phyloP scores from a whole-genome alignment of 305 asterid species.

The Solanum hybrid region DNA sequence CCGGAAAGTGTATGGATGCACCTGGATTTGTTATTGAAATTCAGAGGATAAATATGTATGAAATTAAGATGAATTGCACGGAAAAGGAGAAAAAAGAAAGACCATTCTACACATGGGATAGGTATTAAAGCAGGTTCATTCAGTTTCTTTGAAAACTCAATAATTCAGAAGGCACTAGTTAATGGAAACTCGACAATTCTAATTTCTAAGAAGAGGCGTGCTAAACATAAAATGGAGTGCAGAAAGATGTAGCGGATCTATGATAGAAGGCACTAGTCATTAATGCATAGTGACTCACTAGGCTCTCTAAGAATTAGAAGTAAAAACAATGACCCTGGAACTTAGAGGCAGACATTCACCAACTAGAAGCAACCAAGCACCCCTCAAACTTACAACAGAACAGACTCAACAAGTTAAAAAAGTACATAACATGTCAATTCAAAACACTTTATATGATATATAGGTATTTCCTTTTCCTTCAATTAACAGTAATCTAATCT shows the following conservation, averaged over 20 bases:
- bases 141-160: not conserved
- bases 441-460: not conserved
- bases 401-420: not conserved
- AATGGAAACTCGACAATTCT: not conserved
- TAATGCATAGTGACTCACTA: not conserved
- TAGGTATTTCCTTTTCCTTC: not conserved
- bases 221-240: not conserved
- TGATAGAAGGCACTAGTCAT: not conserved
- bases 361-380: not conserved
- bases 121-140: not conserved
- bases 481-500: not conserved
- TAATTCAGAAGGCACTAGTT: not conserved
- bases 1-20: constrained; percentile 80
- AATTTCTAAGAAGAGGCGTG: not conserved
- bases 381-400: not conserved
- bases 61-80: constrained; percentile 5
- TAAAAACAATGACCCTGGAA: not conserved
- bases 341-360: not conserved
- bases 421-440: not conserved
- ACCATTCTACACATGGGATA: not conserved
- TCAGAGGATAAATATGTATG: not conserved
- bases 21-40: constrained; percentile 31
- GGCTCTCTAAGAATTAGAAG: not conserved
- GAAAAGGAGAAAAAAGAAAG: not conserved
- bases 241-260: not conserved